These are phyloP conservation scores for Hyphopichia burtonii DNA, from an alignment of 1,139 yeast genomes.

Conservation along the genomic window DNA sequence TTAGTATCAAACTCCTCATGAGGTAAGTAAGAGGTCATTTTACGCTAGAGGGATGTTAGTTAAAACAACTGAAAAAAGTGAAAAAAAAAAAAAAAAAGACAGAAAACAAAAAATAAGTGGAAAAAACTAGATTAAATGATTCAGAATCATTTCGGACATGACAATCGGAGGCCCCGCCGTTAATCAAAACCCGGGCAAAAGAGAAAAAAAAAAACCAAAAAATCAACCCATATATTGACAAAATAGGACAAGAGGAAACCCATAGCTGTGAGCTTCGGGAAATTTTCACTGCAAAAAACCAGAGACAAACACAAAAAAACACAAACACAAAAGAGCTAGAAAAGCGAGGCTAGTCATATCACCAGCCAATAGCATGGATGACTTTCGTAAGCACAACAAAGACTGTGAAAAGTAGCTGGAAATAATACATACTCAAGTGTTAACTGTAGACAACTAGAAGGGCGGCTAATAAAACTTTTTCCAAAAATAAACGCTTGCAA, in stretches of 20 bases:
- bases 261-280: no score
- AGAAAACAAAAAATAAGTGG: background rate
- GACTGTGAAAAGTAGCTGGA: background rate
- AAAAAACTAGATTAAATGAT: background rate
- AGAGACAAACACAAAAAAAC: background rate
- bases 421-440: background rate
- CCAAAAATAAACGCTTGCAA: no score
- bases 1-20: slow-evolving; percentile 40
- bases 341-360: background rate
- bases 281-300: background rate
- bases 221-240: no score
- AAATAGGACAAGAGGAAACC: no score
- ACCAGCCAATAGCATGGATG: background rate
- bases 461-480: no score
- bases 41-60: background rate
- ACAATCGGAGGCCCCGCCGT: no score
- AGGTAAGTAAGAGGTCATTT: slow-evolving; percentile 36
- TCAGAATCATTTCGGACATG: background rate
- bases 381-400: slow-evolving; percentile 1
- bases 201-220: no score
- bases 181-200: background rate
- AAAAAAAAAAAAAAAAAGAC: background rate
- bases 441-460: background rate
- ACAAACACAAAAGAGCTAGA: background rate
- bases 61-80: background rate